Evolutionary conservation across 176 grass and related monocot species (phyloP).

Genomic region (Themeda triandra): DNA sequence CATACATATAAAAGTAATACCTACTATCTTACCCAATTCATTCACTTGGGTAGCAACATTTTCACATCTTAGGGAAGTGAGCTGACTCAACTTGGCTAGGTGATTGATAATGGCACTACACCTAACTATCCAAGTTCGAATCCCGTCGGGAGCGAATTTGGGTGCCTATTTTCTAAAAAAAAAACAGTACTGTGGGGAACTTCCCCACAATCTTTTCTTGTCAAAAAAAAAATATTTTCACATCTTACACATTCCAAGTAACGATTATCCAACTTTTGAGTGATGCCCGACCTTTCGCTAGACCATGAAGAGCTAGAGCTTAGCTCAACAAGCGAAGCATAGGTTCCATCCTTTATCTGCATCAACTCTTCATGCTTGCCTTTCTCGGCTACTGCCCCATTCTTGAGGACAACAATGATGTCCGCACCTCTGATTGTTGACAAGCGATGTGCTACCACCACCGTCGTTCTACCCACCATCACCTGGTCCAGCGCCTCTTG

Average conservation of each 20-base stretch:
- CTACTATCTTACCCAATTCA: no score
- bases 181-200: no score
- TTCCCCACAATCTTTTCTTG: no score
- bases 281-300: not conserved
- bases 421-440: slow-evolving; percentile 58
- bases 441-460: slow-evolving; percentile 60
- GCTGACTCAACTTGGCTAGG: no score
- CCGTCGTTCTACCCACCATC: slow-evolving; percentile 44
- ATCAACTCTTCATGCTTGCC: slow-evolving; percentile 53
- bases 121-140: no score
- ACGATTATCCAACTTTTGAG: not conserved
- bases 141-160: no score
- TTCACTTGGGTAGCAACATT: no score
- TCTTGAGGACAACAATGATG: slow-evolving; percentile 49
- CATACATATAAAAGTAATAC: no score
- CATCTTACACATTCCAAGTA: not conserved
- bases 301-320: slow-evolving; percentile 10
- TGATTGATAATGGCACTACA: no score
- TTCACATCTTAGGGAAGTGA: no score
- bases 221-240: no score
- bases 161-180: no score
- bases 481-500: slow-evolving; percentile 69
- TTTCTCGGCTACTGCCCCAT: slow-evolving; percentile 49
- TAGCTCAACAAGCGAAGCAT: slow-evolving; percentile 61
- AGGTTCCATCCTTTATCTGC: slow-evolving; percentile 38